Conservation (phyloP, 352 stramenopile genomes). For the Phytophthora foliorum region DNA sequence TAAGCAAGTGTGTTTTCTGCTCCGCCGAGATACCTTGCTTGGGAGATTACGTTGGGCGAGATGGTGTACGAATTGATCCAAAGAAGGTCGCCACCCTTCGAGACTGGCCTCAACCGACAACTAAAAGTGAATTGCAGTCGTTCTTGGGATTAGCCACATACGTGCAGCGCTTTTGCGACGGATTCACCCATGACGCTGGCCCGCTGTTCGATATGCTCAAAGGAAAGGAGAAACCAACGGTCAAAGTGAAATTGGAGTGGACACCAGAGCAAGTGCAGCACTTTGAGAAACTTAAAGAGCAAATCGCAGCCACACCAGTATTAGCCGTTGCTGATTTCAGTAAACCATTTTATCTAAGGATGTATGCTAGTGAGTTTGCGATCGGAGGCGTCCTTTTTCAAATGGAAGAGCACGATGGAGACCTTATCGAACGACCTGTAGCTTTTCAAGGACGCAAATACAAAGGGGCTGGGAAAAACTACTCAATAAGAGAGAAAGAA, state of each 20-base stretch:
- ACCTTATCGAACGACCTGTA: conserved; percentile 10
- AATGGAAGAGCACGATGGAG: neutral
- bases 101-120: conserved; percentile 18
- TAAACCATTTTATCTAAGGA: conserved; percentile 1
- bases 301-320: conserved; percentile 5
- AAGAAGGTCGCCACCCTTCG: conserved; percentile 16
- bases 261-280: no score
- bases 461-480: conserved; percentile 1
- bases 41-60: conserved; percentile 19
- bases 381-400: conserved; percentile 17
- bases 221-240: no score
- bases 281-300: conserved; percentile 6
- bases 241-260: no score
- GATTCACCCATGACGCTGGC: no score
- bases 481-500: conserved; percentile 19
- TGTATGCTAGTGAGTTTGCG: conserved; percentile 11
- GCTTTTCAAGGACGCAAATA: conserved; percentile 19
- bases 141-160: no score
- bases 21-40: conserved; percentile 27
- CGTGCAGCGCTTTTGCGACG: no score
- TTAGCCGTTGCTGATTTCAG: conserved; percentile 12
- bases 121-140: conserved; percentile 12
- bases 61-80: conserved; percentile 18
- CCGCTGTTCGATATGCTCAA: no score
- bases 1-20: conserved; percentile 28